Base-by-base conservation (phyloP, 116 monocot species). In the Cymodocea nodosa region DNA sequence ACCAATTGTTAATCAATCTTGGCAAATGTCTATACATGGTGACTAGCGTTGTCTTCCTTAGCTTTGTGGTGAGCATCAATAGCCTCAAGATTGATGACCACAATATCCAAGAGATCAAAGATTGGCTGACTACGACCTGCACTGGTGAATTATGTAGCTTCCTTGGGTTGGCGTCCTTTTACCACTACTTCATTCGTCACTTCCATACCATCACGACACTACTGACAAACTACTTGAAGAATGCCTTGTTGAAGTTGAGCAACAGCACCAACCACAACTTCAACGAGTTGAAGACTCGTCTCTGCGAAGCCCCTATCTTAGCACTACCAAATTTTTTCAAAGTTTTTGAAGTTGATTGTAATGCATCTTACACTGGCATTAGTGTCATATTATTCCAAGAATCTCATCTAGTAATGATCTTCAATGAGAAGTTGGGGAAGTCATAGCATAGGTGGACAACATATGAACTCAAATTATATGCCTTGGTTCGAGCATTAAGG, bases 211-310 rank as follows among this genome's bases (percentile, higher is more conserved):
- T 72, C 15, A 9, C 10, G 1, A 37, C 56, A 18, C 64, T 54
- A 5, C 9, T 72, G 6, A 55, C 48, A 6, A 52, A 72, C 16
- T 72, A 15, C 40, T 16, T 72, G 54, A 64, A 72, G 18, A 6
- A 63, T 30, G 6, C 8, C 4, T 5, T 20, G 11, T 61, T 61
- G 4, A 34, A 61, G 35, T 61, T 1, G 37, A 15, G 34, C 6
- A 2, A 24, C 1, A 40, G 18, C 17, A 40, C 6, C 13, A n/a
- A 37, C 6, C 0, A 48, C 15, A 39, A 15, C 23, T 62, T 62
- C 17, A 39, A 10, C 6, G 15, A 15, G 2, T 14, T 63, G 4
- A 64, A 64, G 23, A 7, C 1, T 1, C 1, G 18, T 3, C 64
- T 64, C 17, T 20, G 11, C 7, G 4, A n/a, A 1, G 64, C 6